Percentiles rank a stretch among this genome's conserved stretches.
phyloP scores from a whole-genome alignment of 768 basidiomycete species.

The Sarcomyxa edulis region DNA sequence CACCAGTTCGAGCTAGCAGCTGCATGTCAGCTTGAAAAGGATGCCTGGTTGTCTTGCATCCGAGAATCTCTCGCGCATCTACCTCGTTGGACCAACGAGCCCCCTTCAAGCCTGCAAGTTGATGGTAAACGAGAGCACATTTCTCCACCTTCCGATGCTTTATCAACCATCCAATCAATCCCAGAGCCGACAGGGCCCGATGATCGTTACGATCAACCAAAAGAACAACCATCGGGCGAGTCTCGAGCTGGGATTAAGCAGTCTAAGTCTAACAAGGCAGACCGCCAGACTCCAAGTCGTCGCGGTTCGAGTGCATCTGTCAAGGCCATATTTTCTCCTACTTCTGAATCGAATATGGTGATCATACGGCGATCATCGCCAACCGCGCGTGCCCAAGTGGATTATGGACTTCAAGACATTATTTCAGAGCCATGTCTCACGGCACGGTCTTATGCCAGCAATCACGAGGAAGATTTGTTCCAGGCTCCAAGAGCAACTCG shows the following conservation, averaged over 20 bases:
- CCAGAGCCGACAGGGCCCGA: constrained; percentile 48
- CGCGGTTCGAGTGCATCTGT: constrained; percentile 63
- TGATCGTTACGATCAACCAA: no score
- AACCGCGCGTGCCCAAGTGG: constrained; percentile 63
- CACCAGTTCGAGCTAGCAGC: constrained; percentile 85
- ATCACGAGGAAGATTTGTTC: constrained; percentile 61
- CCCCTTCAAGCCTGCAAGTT: constrained; percentile 55
- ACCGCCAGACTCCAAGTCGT: constrained; percentile 41
- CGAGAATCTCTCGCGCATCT: constrained; percentile 41
- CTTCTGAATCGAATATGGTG: constrained; percentile 51
- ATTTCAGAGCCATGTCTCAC: constrained; percentile 68
- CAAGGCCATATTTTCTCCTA: constrained; percentile 51
- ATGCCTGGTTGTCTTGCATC: constrained; percentile 77
- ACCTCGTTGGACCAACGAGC: constrained; percentile 52
- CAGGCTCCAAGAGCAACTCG: constrained; percentile 41
- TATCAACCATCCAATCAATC: constrained; percentile 55
- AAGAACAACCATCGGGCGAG: no score
- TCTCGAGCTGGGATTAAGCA: no score
- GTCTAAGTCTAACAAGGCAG: no score
- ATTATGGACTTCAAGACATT: constrained; percentile 76
- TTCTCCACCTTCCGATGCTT: constrained; percentile 29
- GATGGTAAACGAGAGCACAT: constrained; percentile 37
- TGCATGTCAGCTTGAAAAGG: constrained; percentile 78
- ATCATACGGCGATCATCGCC: constrained; percentile 65
- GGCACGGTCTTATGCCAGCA: constrained; percentile 61